Evolutionary conservation across 306 rosid genomes (phyloP), one percentile per base, ranked within the genome.

Genomic region (Vigna radiata): DNA sequence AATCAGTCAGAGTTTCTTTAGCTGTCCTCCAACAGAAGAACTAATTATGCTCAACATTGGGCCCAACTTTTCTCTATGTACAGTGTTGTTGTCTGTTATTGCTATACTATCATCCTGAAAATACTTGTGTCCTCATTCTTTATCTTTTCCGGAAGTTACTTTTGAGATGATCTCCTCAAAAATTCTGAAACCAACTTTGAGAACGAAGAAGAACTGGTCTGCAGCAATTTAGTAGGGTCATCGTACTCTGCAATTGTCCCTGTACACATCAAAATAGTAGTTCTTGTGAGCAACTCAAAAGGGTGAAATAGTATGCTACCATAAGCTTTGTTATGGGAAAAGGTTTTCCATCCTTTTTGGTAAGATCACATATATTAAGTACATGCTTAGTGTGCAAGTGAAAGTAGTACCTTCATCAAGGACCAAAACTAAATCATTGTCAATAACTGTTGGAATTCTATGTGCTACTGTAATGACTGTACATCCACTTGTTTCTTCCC

Each of bases 391-490:
- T 71, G 50, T 75, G 37, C 50, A 64, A 3, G 25, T 55, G 16
- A 19, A 55, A 69, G 58, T 90, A 86, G 53, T 90, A 86, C 98
- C 97, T 83, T 88, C 91, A 47, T 90, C 86, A 6, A 94, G 96
- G 78, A 94, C 97, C 65, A 94, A 82, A 82, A 94, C 91, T 77
- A 80, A 81, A 84, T 94, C 98, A 65, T 84, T 90, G 81, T 92
- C 97, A 18, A 94, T 88, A 27, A 94, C 91, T 0, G 98, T 94
- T 11, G 92, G 90, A 64, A 94, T 92, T 54, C 97, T 84, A 69
- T 94, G 97, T 60, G 98, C 98, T 37, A 94, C 91, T 2, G 96
- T 92, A 18, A 92, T 84, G 72, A 94, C 96, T 0, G 98, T 94
- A 80, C 96, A 90, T 79, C 85, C 86, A 39, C 77, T 88, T 27